Conservation (phyloP, 2,329 filamentous ascomycete species). For the Calonectria hongkongensis region DNA sequence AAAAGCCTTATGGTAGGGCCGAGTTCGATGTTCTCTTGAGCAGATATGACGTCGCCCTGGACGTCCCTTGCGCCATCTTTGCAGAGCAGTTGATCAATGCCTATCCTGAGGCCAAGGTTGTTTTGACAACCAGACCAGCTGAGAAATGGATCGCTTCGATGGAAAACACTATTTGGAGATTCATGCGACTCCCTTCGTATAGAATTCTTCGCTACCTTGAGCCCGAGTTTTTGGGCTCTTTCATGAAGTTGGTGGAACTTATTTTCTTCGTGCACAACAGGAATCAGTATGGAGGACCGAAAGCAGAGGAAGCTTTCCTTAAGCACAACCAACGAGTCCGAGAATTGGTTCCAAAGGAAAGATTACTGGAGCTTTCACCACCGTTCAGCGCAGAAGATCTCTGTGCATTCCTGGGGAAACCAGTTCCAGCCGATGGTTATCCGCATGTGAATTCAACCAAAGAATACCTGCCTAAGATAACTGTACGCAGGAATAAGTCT, state of each 20-base stretch:
- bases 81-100: conserved; percentile 7
- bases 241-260: neutral
- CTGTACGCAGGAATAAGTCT: neutral
- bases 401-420: neutral
- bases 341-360: neutral
- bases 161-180: neutral
- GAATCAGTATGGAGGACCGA: neutral
- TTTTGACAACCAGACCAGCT: neutral
- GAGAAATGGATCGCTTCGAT: conserved; percentile 5
- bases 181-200: neutral
- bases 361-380: neutral
- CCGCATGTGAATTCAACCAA: neutral
- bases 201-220: neutral
- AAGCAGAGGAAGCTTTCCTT: neutral
- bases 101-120: neutral
- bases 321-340: neutral
- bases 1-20: neutral
- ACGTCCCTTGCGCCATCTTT: neutral
- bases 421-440: neutral
- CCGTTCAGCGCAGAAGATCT: neutral
- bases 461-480: neutral
- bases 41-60: neutral
- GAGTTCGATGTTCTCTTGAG: neutral
- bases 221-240: neutral
- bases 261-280: neutral